These are phyloP conservation scores for Rhamnella rubrinervis DNA, from an alignment of 331 rosid species.

Conservation along the genomic window DNA sequence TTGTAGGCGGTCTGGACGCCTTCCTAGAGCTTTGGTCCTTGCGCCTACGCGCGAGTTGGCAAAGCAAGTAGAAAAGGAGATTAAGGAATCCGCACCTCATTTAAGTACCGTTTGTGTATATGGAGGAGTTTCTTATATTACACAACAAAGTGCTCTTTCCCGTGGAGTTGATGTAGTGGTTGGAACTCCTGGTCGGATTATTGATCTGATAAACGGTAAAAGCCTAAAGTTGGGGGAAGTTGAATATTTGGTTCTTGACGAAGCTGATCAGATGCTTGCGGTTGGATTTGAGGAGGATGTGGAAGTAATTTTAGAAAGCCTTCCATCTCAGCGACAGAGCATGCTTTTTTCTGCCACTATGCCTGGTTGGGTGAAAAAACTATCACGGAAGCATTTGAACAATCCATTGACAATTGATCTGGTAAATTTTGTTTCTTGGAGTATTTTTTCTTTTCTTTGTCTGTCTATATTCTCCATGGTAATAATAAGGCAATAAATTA, in stretches of 20 bases:
- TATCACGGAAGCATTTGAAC: conserved; percentile 80
- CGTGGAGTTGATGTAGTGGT: conserved; percentile 99
- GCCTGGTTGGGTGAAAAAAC: conserved; percentile 92
- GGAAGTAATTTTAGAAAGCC: conserved; percentile 73
- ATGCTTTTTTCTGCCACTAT: conserved; percentile 99
- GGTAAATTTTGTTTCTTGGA: conserved; percentile 45
- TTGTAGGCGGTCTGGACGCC: conserved; percentile 67
- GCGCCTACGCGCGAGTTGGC: conserved; percentile 98
- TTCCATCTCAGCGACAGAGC: conserved; percentile 80
- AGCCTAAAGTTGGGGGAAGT: conserved; percentile 83
- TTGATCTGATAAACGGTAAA: conserved; percentile 83
- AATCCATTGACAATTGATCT: conserved; percentile 92
- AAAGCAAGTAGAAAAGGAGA: conserved; percentile 98
- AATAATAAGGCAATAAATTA: background rate
- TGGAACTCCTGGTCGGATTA: conserved; percentile 97
- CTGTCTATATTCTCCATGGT: background rate
- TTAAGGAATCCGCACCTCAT: conserved; percentile 91
- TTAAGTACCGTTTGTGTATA: conserved; percentile 86
- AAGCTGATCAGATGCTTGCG: conserved; percentile 99
- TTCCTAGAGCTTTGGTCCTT: conserved; percentile 81
- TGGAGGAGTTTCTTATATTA: conserved; percentile 88
- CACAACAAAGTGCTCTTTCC: conserved; percentile 83
- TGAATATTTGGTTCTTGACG: conserved; percentile 85
- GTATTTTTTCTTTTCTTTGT: conserved; percentile 1
- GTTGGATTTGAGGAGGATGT: conserved; percentile 99